Conservation (phyloP, 2,329 filamentous ascomycete species). For the Penicillium sp. region DNA sequence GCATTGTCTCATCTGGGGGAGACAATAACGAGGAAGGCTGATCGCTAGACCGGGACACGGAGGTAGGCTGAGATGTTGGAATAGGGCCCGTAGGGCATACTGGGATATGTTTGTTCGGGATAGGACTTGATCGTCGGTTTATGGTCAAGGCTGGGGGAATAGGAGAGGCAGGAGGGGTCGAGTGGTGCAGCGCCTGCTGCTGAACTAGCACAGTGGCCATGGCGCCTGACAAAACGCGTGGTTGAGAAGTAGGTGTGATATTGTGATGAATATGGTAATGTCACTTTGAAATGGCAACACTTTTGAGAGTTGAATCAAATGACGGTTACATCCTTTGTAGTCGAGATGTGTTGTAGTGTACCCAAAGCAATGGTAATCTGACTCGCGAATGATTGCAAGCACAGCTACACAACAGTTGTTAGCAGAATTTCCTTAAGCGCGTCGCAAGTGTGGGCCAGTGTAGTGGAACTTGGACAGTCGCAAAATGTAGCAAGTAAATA, state of each 20-base stretch:
- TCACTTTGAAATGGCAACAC: neutral
- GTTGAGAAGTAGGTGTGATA: neutral
- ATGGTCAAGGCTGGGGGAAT: conserved; percentile 53
- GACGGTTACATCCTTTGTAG: conserved; percentile 21
- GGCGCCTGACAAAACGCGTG: neutral
- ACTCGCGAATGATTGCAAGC: neutral
- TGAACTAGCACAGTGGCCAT: conserved; percentile 51
- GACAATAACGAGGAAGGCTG: conserved; percentile 68
- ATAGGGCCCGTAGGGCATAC: conserved; percentile 77
- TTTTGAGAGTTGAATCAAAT: neutral
- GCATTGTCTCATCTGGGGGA: conserved; percentile 65
- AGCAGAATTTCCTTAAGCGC: neutral
- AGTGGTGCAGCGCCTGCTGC: conserved; percentile 43
- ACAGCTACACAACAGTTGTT: neutral
- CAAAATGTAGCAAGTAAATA: conserved; percentile 1
- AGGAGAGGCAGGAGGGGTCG: conserved; percentile 48
- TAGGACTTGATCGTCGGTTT: conserved; percentile 58
- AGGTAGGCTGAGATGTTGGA: conserved; percentile 54
- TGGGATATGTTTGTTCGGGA: conserved; percentile 91
- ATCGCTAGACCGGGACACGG: conserved; percentile 32
- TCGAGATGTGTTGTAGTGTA: neutral
- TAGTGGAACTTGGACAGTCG: neutral
- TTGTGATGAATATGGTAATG: neutral
- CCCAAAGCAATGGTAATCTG: neutral
- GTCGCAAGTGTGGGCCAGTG: neutral